A percentile compares a stretch with the other conserved stretches of the same genome.
These are phyloP conservation scores for Brassica hybrid DNA, from an alignment of 441 rosid genomes.

Conservation along the genomic window DNA sequence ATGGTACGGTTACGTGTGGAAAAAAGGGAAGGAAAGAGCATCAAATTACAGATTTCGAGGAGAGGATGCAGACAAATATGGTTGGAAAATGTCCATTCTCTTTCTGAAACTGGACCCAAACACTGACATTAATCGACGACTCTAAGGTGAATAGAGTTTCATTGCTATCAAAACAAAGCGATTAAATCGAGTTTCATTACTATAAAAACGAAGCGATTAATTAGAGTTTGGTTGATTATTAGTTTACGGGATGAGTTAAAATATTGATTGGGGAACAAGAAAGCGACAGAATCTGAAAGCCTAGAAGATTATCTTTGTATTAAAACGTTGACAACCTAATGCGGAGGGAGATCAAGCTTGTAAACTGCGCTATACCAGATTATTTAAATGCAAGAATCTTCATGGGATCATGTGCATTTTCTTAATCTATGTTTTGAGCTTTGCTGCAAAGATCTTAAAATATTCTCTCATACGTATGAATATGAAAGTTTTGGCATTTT, in stretches of 20 bases:
- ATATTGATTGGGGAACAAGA: slow-evolving; percentile 25
- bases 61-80: slow-evolving; percentile 20
- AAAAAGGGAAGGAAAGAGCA: slow-evolving; percentile 1
- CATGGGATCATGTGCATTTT: slow-evolving; percentile 60
- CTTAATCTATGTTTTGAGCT: slow-evolving; percentile 25
- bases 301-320: slow-evolving; percentile 22
- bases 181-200: neutral
- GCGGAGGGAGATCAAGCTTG: slow-evolving; percentile 34
- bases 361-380: slow-evolving; percentile 22
- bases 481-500: slow-evolving; percentile 33
- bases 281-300: slow-evolving; percentile 18
- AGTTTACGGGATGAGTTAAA: slow-evolving; percentile 25
- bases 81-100: slow-evolving; percentile 18
- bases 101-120: slow-evolving; percentile 37
- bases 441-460: slow-evolving; percentile 24
- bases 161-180: neutral
- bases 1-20: neutral
- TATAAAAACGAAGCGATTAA: neutral
- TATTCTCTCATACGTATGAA: neutral
- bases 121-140: slow-evolving; percentile 29
- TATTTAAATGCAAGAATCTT: slow-evolving; percentile 30
- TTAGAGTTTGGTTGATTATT: neutral
- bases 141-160: neutral
- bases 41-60: slow-evolving; percentile 23
- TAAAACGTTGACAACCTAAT: slow-evolving; percentile 32